These are phyloP conservation scores for Syncephalastrum racemosum DNA, from an alignment of 371 early-diverging fungal genomes.

Conservation along the genomic window DNA sequence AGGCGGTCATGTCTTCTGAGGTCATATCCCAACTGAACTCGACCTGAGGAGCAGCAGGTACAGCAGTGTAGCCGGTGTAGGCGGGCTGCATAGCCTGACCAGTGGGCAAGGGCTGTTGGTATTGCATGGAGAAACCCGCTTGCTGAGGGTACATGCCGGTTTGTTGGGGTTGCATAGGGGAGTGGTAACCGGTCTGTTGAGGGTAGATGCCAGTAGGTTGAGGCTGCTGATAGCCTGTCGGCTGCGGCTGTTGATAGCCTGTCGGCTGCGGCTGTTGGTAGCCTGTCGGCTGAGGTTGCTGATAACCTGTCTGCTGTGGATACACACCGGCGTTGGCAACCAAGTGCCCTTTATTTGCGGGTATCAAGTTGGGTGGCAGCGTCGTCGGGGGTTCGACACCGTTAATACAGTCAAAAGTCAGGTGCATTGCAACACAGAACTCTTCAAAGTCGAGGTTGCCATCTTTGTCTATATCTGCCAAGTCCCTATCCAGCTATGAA, in stretches of 20 bases:
- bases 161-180: slow-evolving; percentile 23
- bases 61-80: slow-evolving; percentile 19
- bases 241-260: slow-evolving; percentile 21
- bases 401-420: slow-evolving; percentile 69
- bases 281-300: slow-evolving; percentile 25
- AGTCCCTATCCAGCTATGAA: slow-evolving; percentile 53
- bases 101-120: slow-evolving; percentile 23
- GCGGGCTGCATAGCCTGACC: slow-evolving; percentile 11
- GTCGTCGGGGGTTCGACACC: slow-evolving; percentile 60
- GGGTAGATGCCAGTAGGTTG: slow-evolving; percentile 42
- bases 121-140: slow-evolving; percentile 22
- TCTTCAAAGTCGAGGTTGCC: slow-evolving; percentile 88
- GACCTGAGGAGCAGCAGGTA: slow-evolving; percentile 33
- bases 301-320: slow-evolving; percentile 34
- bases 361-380: slow-evolving; percentile 56
- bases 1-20: slow-evolving; percentile 64
- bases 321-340: slow-evolving; percentile 23
- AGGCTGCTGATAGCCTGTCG: slow-evolving; percentile 28
- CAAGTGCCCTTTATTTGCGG: slow-evolving; percentile 36
- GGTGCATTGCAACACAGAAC: slow-evolving; percentile 83
- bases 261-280: slow-evolving; percentile 29
- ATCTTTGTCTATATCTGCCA: slow-evolving; percentile 88
- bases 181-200: slow-evolving; percentile 23
- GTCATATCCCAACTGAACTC: slow-evolving; percentile 80
- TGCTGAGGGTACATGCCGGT: slow-evolving; percentile 15